A percentile compares a stretch with the other conserved stretches of the same genome.
Evolutionary conservation across 176 grass and related monocot species (phyloP).

Genomic region (Triticum turgidum): DNA sequence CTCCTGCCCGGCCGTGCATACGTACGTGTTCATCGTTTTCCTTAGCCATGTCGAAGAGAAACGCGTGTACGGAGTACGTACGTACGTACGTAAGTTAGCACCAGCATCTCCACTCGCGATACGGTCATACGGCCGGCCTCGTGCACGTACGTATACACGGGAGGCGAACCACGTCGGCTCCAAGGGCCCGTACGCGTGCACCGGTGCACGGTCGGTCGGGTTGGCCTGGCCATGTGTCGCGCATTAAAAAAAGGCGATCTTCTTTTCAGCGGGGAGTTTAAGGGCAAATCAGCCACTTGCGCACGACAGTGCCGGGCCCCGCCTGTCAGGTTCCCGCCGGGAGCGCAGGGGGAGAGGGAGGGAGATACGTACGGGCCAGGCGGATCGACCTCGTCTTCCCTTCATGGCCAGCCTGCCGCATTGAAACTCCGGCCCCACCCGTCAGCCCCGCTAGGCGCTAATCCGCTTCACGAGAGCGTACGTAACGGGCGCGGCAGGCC

Average conservation of each 20-base stretch:
- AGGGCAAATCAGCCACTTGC: background rate
- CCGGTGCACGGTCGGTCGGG: background rate
- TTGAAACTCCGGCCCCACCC: background rate
- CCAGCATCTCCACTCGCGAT: background rate
- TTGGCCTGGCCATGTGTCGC: background rate
- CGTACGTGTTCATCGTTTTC: background rate
- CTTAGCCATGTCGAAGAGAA: background rate
- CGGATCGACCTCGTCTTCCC: background rate
- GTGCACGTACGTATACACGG: background rate
- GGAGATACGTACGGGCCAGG: background rate
- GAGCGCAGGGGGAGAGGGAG: background rate
- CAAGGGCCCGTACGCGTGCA: background rate
- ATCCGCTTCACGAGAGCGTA: background rate
- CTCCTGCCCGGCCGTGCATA: background rate
- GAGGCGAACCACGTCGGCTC: background rate
- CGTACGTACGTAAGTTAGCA: too few relatives aligned
- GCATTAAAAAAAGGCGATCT: background rate
- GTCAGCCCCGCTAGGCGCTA: background rate
- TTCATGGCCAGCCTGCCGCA: background rate
- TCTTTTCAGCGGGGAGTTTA: background rate
- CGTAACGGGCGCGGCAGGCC: too few relatives aligned
- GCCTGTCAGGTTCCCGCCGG: background rate
- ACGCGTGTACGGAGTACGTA: background rate
- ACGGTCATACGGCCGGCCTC: background rate
- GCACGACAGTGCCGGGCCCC: background rate